Evolutionary conservation across 1,139 yeast species (phyloP), one percentile per base, ranked within the genome.

Genomic region (Ogataea hybrid): DNA sequence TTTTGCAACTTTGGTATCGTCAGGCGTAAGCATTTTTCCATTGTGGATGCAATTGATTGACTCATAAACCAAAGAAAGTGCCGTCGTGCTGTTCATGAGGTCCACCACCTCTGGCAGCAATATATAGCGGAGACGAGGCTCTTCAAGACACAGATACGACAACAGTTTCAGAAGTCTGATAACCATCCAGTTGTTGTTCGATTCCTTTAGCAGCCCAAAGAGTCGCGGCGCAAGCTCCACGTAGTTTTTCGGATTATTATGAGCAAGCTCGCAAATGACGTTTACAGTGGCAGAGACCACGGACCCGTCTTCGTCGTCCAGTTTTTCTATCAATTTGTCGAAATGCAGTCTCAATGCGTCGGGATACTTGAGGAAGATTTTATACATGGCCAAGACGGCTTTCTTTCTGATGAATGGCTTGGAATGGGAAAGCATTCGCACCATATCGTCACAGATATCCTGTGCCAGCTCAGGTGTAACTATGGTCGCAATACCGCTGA

Each of bases 221-320:
- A 94, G 73, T 46, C 81, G 78, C 1, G 99, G 99, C 4, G 95
- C 85, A 42, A 88, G 72, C 39, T 77, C 79, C 32, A 92, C 70
- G 54, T 87, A 87, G 20, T 86, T 79, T 40, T 75, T 73, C 1
- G 96, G 94, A 42, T 83, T 82, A 57, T 85, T 88, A 58, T 88
- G 85, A 2, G 96, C 88, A 41, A 94, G 75, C 62, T 94, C 98
- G 64, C 97, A 90, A 31, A 92, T 81, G 2, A 92, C 97, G 54
- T 90, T 90, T 29, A 94, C 90, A 0, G 97, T 83, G 6, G 98
- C 97, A 45, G 95, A 84, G 6, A 92, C 88, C 12, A 94, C 98
- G 0, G 96, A 77, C 57, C 86, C 95, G 9, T 75, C 66, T 21
- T 67, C 65, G 56, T 86, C 95, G 45, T 85, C 89, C 44, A 94